Evolutionary conservation across 2,329 filamentous ascomycete genomes (phyloP), one percentile per base, ranked within the genome.

Genomic region (Conoideocrella luteorostrata): DNA sequence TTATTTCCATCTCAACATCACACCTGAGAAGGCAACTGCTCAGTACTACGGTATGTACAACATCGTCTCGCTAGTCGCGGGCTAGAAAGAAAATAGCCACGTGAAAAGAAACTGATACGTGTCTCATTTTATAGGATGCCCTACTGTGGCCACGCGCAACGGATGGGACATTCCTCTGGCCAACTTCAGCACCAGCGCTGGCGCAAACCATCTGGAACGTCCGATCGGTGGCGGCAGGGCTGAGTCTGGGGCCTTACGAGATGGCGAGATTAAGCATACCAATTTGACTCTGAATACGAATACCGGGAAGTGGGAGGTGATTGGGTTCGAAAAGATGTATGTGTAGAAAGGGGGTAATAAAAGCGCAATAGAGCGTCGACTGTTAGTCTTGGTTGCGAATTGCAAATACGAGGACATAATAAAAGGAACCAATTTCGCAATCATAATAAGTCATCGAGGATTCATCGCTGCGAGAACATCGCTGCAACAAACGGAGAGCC

Each of bases 141-240:
- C 82, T 0, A 80, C 74, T 1, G 68, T 84, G 5, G 65, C 74
- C 20, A 72, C 64, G 4, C 68, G 78, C 34, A 86, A 84, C 52
- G 66, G 71, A 0, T 76, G 77, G 58, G 84, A 88, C 56, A 72
- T 87, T 34, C 71, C 75, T 1, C 61, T 88, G 17, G 83, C 82
- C 1, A 85, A 84, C 57, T 88, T 88, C 56, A 84, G 82, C 0
- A 80, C 88, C 7, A 58, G 72, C 47, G 71, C 62, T 21, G 81
- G 80, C 0, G 80, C 70, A 45, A 86, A 86, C 52, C 72, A 66
- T 48, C 56, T 86, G 37, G 53, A 63, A 12, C 61, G 69, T 4
- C 61, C 67, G 6, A 62, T 71, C 17, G 65, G 55, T 0, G 66
- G 67, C 2, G 71, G 71, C 0, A 47, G 52, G 13, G 71, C 63